Evolutionary conservation across 352 stramenopile species (phyloP), one percentile per base, ranked within the genome.

Genomic region (Phytophthora cactorum): DNA sequence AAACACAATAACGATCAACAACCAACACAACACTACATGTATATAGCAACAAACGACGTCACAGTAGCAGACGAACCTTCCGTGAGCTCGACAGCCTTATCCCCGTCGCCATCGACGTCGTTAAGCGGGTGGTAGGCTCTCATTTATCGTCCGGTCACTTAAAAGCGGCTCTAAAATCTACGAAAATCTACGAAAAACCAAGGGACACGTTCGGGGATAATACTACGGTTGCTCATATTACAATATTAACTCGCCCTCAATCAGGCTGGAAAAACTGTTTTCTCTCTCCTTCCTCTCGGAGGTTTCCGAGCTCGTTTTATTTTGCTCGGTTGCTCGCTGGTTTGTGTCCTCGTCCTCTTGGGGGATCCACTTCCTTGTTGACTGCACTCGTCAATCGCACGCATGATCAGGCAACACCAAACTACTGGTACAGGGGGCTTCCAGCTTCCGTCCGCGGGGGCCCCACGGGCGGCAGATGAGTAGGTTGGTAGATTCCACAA

Each of bases 161-260:
- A 7, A 58, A 50, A 71, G 60, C 54, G 15, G 10, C 17, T 47
- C 63, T n/a, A 43, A 14, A 53, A 31, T 56, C 39, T 15, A 15
- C 22, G 22, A 22, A 7, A 38, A 8, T 41, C 15, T 22, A 22
- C 22, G 22, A 22, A 22, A 44, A 59, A 14, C 47, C 34, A 74
- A 75, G 29, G 38, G 38, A 64, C 62, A 61, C 51, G 22, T 22
- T 22, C 0, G 22, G 47, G 46, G 57, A 70, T 74, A 74, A 74
- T 71, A 63, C 45, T 72, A 68, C 68, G 60, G 66, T 60, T 67
- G 58, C 53, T 82, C 61, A 82, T 82, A 78, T 79, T 82, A 82
- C 68, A 81, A 74, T 72, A 74, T 79, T 76, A 79, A 72, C 46
- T 74, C 63, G 70, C 66, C 59, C 32, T 68, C 45, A 65, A 32